Evolutionary conservation across 2,329 filamentous ascomycete genomes (phyloP).

Genomic region (Ophiostoma australiae): DNA sequence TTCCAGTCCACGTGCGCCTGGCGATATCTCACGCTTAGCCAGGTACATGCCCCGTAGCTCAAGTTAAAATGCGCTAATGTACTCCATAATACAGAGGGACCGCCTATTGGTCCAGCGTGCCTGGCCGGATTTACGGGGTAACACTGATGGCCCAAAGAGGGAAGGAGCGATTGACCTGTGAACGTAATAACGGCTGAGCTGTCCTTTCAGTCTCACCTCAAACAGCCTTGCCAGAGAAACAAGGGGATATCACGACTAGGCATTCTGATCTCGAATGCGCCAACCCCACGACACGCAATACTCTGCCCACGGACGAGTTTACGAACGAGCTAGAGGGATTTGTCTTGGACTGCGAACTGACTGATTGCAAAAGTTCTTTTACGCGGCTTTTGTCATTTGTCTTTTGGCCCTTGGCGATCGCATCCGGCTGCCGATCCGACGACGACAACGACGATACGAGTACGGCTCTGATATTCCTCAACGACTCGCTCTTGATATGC

Average conservation of each 20-base stretch:
- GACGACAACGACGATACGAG: not conserved
- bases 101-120: slow-evolving; percentile 17
- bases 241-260: not conserved
- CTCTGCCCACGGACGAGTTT: not conserved
- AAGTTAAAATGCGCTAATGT: not conserved
- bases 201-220: slow-evolving; percentile 23
- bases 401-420: not conserved
- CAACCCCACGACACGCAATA: slow-evolving; percentile 2
- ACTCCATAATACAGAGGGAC: not conserved
- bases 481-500: not conserved
- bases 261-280: not conserved
- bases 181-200: slow-evolving; percentile 22
- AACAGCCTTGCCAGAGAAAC: not conserved
- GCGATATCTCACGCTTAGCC: not conserved
- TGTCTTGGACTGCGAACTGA: not conserved
- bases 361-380: not conserved
- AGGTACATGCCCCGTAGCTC: not conserved
- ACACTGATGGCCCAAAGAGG: not conserved
- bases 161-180: slow-evolving; percentile 4
- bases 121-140: not conserved
- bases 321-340: not conserved
- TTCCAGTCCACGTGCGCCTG: not conserved
- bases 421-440: not conserved
- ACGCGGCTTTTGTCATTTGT: not conserved
- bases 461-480: not conserved